Conservation (phyloP, 2,329 filamentous ascomycete genomes). For the Basipetospora chlamydospora region DNA sequence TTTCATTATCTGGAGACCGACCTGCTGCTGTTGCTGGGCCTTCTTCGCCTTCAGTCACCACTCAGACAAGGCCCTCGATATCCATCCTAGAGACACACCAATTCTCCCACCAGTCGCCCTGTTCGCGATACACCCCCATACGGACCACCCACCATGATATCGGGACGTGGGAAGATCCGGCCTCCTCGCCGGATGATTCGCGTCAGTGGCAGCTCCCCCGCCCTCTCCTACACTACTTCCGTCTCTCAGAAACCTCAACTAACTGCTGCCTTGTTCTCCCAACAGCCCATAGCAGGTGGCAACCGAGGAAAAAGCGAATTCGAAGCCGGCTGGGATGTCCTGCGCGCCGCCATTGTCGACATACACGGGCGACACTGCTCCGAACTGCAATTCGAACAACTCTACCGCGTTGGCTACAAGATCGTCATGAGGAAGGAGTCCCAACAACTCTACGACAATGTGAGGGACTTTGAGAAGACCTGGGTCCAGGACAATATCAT, state of each 20-base stretch:
- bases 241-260: neutral
- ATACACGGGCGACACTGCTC: slow-evolving; percentile 91
- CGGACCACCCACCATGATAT: slow-evolving; percentile 6
- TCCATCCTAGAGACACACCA: neutral
- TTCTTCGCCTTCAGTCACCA: neutral
- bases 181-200: slow-evolving; percentile 4
- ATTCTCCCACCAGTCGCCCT: neutral
- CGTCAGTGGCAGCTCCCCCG: slow-evolving; percentile 1
- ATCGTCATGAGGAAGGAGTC: slow-evolving; percentile 84
- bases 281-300: slow-evolving; percentile 13
- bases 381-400: slow-evolving; percentile 79
- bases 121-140: neutral
- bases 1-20: neutral
- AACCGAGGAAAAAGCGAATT: slow-evolving; percentile 56
- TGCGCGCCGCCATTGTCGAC: slow-evolving; percentile 64
- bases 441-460: slow-evolving; percentile 62
- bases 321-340: slow-evolving; percentile 67
- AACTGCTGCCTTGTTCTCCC: neutral
- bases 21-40: neutral
- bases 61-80: neutral
- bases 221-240: neutral
- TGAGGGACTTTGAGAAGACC: slow-evolving; percentile 64
- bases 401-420: slow-evolving; percentile 89
- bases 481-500: slow-evolving; percentile 70
- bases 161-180: slow-evolving; percentile 6